Evolutionary conservation across 768 basidiomycete genomes (phyloP).

Genomic region (Agrocybe pediades): DNA sequence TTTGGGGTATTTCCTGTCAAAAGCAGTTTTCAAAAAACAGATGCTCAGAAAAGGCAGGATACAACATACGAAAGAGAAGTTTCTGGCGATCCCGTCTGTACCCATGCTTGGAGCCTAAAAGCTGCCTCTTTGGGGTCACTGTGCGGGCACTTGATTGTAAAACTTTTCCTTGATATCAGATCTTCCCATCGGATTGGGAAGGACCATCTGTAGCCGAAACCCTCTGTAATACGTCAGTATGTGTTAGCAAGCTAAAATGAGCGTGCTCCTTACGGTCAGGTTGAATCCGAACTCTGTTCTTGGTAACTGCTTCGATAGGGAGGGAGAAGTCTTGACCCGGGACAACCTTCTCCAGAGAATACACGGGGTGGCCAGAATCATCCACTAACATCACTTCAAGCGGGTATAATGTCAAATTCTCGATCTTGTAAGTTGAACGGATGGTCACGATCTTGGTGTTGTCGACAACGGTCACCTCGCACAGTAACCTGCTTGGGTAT

Average conservation of each 20-base stretch:
- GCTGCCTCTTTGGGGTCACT: constrained; percentile 79
- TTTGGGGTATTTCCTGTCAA: constrained; percentile 75
- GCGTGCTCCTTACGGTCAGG: constrained; percentile 77
- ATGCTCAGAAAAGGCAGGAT: constrained; percentile 67
- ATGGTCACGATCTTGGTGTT: constrained; percentile 95
- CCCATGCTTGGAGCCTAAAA: constrained; percentile 94
- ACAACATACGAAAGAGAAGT: constrained; percentile 50
- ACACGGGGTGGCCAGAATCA: constrained; percentile 77
- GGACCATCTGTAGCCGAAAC: constrained; percentile 97
- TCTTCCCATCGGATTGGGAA: constrained; percentile 88
- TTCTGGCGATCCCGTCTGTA: constrained; percentile 66
- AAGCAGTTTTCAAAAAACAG: constrained; percentile 33
- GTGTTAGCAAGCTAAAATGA: not conserved
- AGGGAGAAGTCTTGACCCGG: constrained; percentile 89
- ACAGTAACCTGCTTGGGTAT: constrained; percentile 78
- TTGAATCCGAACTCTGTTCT: constrained; percentile 80
- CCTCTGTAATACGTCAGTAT: constrained; percentile 53
- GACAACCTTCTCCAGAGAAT: constrained; percentile 83
- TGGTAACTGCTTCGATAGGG: constrained; percentile 87
- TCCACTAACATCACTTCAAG: constrained; percentile 91
- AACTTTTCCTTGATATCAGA: constrained; percentile 63
- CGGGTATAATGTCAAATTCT: constrained; percentile 90
- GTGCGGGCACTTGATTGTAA: constrained; percentile 87
- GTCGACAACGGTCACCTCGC: constrained; percentile 86
- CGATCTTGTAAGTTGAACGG: constrained; percentile 88